phyloP scores from a whole-genome alignment of 768 basidiomycete species.

The Holtermanniella nyarrowii region DNA sequence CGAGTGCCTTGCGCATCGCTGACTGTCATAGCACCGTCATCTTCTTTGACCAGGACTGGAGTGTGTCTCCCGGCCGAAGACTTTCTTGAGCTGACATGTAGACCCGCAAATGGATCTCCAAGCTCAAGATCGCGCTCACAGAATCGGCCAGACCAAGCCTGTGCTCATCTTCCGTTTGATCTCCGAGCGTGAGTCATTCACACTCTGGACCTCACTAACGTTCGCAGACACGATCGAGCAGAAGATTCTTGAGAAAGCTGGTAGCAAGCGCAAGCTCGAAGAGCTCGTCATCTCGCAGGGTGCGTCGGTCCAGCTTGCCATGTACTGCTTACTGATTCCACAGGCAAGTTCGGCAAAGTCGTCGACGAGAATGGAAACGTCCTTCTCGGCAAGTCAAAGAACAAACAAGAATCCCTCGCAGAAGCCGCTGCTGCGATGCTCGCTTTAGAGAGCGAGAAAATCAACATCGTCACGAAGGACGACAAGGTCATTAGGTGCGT shows the following conservation, averaged over 20 bases:
- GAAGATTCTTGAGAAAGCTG: conserved; percentile 71
- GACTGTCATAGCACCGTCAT: conserved; percentile 56
- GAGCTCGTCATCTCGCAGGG: conserved; percentile 91
- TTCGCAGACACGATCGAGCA: conserved; percentile 67
- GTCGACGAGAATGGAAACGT: conserved; percentile 45
- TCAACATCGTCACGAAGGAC: conserved; percentile 69
- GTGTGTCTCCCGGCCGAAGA: conserved; percentile 42
- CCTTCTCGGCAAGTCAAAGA: conserved; percentile 27
- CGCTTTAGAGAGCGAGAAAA: conserved; percentile 75
- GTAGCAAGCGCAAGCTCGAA: conserved; percentile 64
- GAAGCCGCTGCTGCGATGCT: conserved; percentile 72
- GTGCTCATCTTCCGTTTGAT: conserved; percentile 83
- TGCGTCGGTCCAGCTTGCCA: conserved; percentile 26
- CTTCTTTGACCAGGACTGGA: conserved; percentile 86
- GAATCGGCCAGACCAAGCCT: conserved; percentile 86
- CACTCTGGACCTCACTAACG: conserved; percentile 25
- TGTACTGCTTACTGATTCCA: not conserved
- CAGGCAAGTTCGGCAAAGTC: conserved; percentile 76
- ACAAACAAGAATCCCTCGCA: conserved; percentile 56
- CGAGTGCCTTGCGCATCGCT: not conserved
- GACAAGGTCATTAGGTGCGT: conserved; percentile 53
- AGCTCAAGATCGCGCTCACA: conserved; percentile 88
- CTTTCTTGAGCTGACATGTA: conserved; percentile 47
- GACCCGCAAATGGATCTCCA: conserved; percentile 89
- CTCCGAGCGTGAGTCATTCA: conserved; percentile 44